Conservation (phyloP, 306 rosid species). For the Fragaria ananassa region DNA sequence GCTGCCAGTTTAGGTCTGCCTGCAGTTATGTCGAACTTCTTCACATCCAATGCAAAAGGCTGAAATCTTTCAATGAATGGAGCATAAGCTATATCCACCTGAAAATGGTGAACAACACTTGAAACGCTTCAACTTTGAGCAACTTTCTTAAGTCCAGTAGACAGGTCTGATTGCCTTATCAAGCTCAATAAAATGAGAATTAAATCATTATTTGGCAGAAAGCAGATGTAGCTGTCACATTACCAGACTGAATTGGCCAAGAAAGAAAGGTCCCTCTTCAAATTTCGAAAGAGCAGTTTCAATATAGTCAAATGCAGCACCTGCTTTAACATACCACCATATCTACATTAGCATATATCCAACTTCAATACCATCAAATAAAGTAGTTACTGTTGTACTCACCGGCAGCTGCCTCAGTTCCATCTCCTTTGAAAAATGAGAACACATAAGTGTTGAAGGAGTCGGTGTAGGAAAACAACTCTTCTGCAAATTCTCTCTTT, state of each 20-base stretch:
- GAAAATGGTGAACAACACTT: constrained; percentile 25
- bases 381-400: constrained; percentile 12
- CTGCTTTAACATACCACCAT: constrained; percentile 29
- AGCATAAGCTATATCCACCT: constrained; percentile 87
- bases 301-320: constrained; percentile 54
- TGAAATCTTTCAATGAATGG: constrained; percentile 77
- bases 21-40: constrained; percentile 50
- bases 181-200: background rate
- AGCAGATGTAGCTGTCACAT: background rate
- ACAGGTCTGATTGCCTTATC: background rate
- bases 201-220: background rate
- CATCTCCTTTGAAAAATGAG: constrained; percentile 60
- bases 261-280: constrained; percentile 75
- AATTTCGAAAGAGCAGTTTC: constrained; percentile 70
- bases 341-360: background rate
- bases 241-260: constrained; percentile 77
- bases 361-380: constrained; percentile 13
- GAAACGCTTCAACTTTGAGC: background rate
- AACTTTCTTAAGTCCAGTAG: background rate
- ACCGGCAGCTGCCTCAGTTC: constrained; percentile 43
- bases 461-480: constrained; percentile 52
- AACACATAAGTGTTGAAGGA: constrained; percentile 46
- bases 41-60: constrained; percentile 53
- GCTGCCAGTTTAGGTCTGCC: constrained; percentile 67
- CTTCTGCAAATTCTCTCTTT: constrained; percentile 65